Conservation (phyloP, 331 rosid genomes). For the Phaseolus coccineus region DNA sequence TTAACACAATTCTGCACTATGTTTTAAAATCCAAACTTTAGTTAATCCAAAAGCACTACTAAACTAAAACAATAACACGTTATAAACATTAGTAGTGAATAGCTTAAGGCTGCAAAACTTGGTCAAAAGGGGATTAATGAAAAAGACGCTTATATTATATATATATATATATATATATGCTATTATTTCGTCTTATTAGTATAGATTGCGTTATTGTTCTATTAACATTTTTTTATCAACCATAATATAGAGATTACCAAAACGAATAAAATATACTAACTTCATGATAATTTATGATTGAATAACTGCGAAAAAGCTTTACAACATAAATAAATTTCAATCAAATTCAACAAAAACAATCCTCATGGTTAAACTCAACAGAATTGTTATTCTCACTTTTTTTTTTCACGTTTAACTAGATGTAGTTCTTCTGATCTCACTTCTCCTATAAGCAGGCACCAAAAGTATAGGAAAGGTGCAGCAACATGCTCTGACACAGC, state of each 20-base stretch:
- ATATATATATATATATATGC: not conserved
- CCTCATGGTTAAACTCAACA: not conserved
- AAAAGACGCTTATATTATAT: not conserved
- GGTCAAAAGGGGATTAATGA: not conserved
- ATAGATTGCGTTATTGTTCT: not conserved
- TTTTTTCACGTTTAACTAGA: no score
- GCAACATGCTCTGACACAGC: not conserved
- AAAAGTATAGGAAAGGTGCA: slow-evolving; percentile 2
- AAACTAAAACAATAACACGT: not conserved
- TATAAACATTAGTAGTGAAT: not conserved
- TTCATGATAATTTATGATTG: not conserved
- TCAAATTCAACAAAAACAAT: not conserved
- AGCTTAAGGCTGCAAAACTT: not conserved
- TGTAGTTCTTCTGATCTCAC: no score
- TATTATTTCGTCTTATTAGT: not conserved
- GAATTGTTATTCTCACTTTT: no score
- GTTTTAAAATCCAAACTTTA: not conserved
- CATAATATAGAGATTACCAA: not conserved
- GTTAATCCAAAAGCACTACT: not conserved
- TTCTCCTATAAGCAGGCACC: not conserved
- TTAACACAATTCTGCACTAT: not conserved
- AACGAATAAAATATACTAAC: not conserved
- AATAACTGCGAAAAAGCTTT: not conserved
- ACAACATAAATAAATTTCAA: not conserved
- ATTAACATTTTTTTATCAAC: not conserved